Base-by-base conservation (phyloP, 306 rosid genomes). In the Cucurbita moschata region DNA sequence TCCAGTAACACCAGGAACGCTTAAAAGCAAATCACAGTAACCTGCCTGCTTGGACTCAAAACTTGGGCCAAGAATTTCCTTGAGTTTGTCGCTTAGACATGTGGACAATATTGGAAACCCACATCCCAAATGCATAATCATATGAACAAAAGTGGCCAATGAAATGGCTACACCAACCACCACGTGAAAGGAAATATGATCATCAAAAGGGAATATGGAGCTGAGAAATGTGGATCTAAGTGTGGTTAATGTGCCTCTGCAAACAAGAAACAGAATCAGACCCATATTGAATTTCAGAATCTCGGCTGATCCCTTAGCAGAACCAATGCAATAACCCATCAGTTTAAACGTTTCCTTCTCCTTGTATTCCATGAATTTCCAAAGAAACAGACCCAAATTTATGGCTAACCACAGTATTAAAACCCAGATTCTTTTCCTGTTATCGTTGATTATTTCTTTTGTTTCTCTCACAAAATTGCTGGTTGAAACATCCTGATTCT, bases 271-370 rank as follows among this genome's bases (percentile, higher is more conserved):
- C 37, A 86, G 54, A 60, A 86, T 80, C 4, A 86, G 58, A 39
- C 88, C 90, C 90, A 82, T 86, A 79, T 86, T 86, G 77, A 86
- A 82, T 40, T 86, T 86, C 23, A 86, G 87, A 9, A 78, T 86
- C 80, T 86, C 90, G 4, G 88, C 90, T 43, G 83, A 83, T 47
- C 90, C 90, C 64, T 86, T 86, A 5, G 88, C 90, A 50, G 82
- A 1, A 76, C 83, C 78, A 35, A 80, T 86, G 35, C 90, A 86
- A 9, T 82, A 76, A 14, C 86, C 86, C 86, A 86, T 86, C 30
- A 84, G 83, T 73, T 86, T 37, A 69, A 64, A 86, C 5, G 88
- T 83, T 18, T 16, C 72, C 71, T 23, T 86, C 3, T 84, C 16
- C 74, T 55, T 79, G 79, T 88, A 88, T 76, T 86, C 84, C 1